Base-by-base conservation (phyloP, 768 basidiomycete species). In the Mycena capillaripes region DNA sequence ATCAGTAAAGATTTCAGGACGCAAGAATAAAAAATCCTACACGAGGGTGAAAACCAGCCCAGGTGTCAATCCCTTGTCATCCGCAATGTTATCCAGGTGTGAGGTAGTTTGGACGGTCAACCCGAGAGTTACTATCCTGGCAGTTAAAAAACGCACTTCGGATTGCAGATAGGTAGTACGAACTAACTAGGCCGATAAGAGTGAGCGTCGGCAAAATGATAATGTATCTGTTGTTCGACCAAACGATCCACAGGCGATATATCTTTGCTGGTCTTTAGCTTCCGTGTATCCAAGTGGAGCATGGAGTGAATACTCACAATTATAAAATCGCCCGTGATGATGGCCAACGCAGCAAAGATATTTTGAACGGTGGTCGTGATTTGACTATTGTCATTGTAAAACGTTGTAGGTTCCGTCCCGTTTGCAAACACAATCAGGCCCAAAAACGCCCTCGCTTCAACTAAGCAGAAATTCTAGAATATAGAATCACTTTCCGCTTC, bases 11-110 rank as follows among this genome's bases (percentile, higher is more conserved):
- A 38, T 25, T 1, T 21, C 36, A 10, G 8, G 16, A 32, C 21
- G 42, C n/a, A n/a, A 57, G 8, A 2, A 23, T 16, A 2, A 27
- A 21, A 52, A 50, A 40, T 19, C 67, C 1, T 44, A 69, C 67
- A 61, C 40, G 34, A 69, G 50, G 2, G 67, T 69, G 48, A 69
- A 69, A 32, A 69, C 48, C 9, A 69, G 50, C 1, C 58, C 59
- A 4, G 67, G 67, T 2, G 67, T 69, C 29, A 69, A 30, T 16
- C 58, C 40, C 25, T 53, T 61, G 38, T 52, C 59, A 5, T 53
- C 27, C 4, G 48, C 19, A 16, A 69, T 69, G 17, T 69, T 42
- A 44, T 30, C 23, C 0, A 60, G 7, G 5, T 68, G n/a, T 10
- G 57, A 36, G 9, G 66, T 68, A 3, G 56, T 68, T 7, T 30